Percentiles rank a stretch among this genome's conserved stretches.
phyloP scores from a whole-genome alignment of 2,329 filamentous ascomycete species.

The Leptoxyphium fumago region DNA sequence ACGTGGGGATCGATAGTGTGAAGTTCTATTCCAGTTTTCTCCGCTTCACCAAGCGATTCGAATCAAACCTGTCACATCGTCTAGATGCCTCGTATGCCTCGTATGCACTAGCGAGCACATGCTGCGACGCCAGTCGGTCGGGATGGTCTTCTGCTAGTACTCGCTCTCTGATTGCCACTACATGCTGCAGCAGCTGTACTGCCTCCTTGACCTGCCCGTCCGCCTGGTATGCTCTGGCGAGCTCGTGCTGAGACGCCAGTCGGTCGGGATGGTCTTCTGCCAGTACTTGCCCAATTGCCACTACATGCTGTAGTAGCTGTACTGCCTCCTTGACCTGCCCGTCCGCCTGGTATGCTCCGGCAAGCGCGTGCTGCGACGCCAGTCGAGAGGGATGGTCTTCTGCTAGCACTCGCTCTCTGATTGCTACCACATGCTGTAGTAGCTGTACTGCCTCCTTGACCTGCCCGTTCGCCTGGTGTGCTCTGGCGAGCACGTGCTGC shows the following conservation, averaged over 20 bases:
- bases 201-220: neutral
- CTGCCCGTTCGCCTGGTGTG: conserved; percentile 7
- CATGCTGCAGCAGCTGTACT: neutral
- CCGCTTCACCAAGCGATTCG: too few relatives aligned
- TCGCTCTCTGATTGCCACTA: neutral
- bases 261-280: neutral
- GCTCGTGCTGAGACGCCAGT: conserved; percentile 5
- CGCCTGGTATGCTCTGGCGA: conserved; percentile 5
- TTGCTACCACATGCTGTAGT: conserved; percentile 8
- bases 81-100: too few relatives aligned
- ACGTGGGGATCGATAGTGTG: too few relatives aligned
- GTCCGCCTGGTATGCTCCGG: conserved; percentile 8
- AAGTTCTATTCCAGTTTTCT: too few relatives aligned
- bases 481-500: conserved; percentile 7
- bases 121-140: conserved; percentile 1
- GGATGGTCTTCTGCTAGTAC: neutral
- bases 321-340: conserved; percentile 8
- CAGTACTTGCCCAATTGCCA: neutral
- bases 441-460: conserved; percentile 9
- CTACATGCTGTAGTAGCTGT: conserved; percentile 3
- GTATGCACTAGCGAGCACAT: too few relatives aligned
- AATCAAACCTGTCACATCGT: too few relatives aligned
- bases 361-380: conserved; percentile 6
- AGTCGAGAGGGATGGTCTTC: conserved; percentile 1
- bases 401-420: neutral